Evolutionary conservation across 306 rosid species (phyloP).

Genomic region (Senna tora): DNA sequence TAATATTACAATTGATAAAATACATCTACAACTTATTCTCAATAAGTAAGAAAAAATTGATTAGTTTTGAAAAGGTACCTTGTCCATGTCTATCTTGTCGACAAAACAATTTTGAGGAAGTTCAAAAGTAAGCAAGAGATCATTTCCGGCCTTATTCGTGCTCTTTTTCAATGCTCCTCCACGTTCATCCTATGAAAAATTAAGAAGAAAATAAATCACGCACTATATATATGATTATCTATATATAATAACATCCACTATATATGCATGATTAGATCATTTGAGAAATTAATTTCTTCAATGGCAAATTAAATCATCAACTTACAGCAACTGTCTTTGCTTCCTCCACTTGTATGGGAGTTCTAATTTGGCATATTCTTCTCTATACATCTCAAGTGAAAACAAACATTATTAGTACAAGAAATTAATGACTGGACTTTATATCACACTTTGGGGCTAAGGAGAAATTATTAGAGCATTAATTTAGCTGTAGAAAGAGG

Average conservation of each 20-base stretch:
- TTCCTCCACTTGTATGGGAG: neutral
- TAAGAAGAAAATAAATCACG: neutral
- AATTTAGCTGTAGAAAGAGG: too few relatives aligned
- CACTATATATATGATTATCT: too few relatives aligned
- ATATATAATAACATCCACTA: neutral
- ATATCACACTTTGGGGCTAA: neutral
- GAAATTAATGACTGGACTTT: neutral
- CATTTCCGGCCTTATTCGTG: neutral
- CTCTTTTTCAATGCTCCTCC: neutral
- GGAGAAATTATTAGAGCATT: too few relatives aligned
- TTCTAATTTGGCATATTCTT: neutral
- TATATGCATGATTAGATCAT: neutral
- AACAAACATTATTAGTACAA: neutral
- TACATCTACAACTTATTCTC: too few relatives aligned
- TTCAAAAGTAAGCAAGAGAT: neutral
- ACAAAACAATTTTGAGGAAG: neutral
- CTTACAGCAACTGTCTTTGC: neutral
- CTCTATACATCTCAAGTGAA: neutral
- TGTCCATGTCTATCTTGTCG: constrained; percentile 20
- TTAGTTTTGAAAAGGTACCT: neutral
- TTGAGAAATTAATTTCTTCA: neutral
- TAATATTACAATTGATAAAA: too few relatives aligned
- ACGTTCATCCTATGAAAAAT: neutral
- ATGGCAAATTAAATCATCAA: neutral
- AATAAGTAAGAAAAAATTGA: too few relatives aligned